phyloP scores from a whole-genome alignment of 2,329 filamentous ascomycete genomes.

The Xylaria sp. region DNA sequence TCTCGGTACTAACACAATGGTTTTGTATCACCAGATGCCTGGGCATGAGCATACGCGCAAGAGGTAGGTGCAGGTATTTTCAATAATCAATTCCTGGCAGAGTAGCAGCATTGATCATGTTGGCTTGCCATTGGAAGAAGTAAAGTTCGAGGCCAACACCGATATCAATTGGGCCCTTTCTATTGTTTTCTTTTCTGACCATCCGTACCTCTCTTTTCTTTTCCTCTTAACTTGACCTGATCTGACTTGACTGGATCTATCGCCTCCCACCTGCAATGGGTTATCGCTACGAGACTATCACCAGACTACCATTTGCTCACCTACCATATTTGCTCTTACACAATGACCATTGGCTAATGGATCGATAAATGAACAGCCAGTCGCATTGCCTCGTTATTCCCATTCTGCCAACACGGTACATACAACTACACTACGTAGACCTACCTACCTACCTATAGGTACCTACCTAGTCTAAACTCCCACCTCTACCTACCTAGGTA shows the following conservation, averaged over 20 bases:
- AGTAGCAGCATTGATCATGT: background rate
- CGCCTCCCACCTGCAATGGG: background rate
- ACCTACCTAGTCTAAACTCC: background rate
- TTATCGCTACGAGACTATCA: background rate
- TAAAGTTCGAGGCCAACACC: constrained; percentile 9
- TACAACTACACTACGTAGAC: background rate
- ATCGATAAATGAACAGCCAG: background rate
- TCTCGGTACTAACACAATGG: no score
- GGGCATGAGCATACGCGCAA: background rate
- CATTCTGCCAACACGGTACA: background rate
- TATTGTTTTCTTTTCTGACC: constrained; percentile 13
- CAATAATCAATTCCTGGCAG: background rate
- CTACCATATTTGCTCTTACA: background rate
- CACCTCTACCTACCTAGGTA: background rate
- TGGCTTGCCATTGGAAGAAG: constrained; percentile 8
- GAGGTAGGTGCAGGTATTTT: background rate
- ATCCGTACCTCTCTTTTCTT: constrained; percentile 18
- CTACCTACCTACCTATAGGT: background rate
- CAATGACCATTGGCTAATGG: background rate
- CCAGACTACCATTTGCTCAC: background rate
- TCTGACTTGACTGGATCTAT: background rate
- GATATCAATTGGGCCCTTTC: constrained; percentile 14
- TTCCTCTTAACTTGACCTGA: constrained; percentile 12
- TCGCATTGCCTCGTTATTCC: background rate
- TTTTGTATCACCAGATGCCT: background rate